These are phyloP conservation scores for Cystofilobasidium bisporidii DNA, from an alignment of 768 basidiomycete species.

Conservation along the genomic window DNA sequence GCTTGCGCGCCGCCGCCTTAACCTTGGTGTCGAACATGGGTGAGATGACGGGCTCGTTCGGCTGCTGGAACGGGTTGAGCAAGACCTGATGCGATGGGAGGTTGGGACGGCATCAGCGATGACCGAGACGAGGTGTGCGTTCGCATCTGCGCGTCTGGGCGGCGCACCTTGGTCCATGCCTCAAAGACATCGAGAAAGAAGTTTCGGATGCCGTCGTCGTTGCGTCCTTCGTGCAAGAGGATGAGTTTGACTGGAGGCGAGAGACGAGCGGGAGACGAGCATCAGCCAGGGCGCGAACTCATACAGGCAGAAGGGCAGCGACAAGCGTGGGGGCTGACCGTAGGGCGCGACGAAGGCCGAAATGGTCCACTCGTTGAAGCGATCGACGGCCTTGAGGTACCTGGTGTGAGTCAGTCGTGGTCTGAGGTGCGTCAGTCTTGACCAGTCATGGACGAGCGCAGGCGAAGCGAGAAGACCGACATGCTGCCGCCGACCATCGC, in stretches of 20 bases:
- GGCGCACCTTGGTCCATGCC: conserved; percentile 85
- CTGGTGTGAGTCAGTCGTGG: too few relatives aligned
- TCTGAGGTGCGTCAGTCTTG: not conserved
- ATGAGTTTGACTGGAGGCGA: conserved; percentile 72
- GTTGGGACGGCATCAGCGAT: not conserved
- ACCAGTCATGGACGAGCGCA: not conserved
- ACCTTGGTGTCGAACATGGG: conserved; percentile 72
- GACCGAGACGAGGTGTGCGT: not conserved
- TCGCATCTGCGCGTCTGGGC: too few relatives aligned
- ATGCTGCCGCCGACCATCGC: conserved; percentile 46
- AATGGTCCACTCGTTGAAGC: conserved; percentile 97
- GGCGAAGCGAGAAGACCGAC: conserved; percentile 30
- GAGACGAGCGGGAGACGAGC: not conserved
- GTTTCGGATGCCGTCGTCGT: conserved; percentile 53
- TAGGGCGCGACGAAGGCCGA: conserved; percentile 92
- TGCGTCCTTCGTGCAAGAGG: conserved; percentile 79
- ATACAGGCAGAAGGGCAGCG: not conserved
- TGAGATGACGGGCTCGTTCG: conserved; percentile 73
- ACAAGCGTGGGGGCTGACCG: conserved; percentile 52
- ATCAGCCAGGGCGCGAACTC: conserved; percentile 31
- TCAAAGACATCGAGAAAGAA: conserved; percentile 98
- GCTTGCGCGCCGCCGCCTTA: conserved; percentile 72
- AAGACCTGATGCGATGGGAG: conserved; percentile 34
- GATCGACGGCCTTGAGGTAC: conserved; percentile 91
- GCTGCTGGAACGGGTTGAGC: conserved; percentile 93